phyloP scores from a whole-genome alignment of 495 filamentous ascomycete genomes.

The Melanomma pulvis-pyrius region DNA sequence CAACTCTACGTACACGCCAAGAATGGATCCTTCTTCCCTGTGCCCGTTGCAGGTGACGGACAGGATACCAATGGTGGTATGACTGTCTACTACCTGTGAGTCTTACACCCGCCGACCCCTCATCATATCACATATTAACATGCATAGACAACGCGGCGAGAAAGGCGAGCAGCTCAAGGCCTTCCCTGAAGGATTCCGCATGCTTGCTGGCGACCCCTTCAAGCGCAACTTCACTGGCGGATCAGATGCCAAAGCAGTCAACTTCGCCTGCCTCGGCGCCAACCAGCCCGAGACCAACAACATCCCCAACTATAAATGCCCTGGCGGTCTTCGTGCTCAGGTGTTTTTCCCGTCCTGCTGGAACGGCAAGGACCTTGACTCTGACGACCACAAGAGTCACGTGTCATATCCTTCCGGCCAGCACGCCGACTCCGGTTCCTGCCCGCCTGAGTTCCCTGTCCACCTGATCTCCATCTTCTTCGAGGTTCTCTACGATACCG shows the following conservation, averaged over 20 bases:
- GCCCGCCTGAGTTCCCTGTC: slow-evolving; percentile 59
- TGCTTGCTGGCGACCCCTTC: slow-evolving; percentile 68
- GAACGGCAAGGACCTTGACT: slow-evolving; percentile 48
- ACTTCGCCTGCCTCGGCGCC: slow-evolving; percentile 58
- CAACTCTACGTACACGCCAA: slow-evolving; percentile 65
- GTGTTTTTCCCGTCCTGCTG: slow-evolving; percentile 62
- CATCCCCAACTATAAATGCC: slow-evolving; percentile 62
- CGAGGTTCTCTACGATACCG: slow-evolving; percentile 67
- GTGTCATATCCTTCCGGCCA: slow-evolving; percentile 55
- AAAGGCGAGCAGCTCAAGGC: slow-evolving; percentile 61
- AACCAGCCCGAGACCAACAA: slow-evolving; percentile 54
- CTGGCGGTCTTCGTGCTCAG: slow-evolving; percentile 61
- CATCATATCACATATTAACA: slow-evolving; percentile 42
- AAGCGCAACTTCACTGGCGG: slow-evolving; percentile 53
- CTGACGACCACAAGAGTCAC: slow-evolving; percentile 60
- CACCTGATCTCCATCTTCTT: slow-evolving; percentile 69
- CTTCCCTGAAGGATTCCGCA: slow-evolving; percentile 73
- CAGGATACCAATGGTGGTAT: slow-evolving; percentile 46
- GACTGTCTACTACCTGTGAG: slow-evolving; percentile 71
- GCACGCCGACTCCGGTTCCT: slow-evolving; percentile 54
- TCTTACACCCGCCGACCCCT: slow-evolving; percentile 1
- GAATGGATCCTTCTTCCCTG: slow-evolving; percentile 67
- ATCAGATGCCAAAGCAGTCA: slow-evolving; percentile 52
- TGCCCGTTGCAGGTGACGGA: slow-evolving; percentile 66
- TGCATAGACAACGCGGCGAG: slow-evolving; percentile 60